Evolutionary conservation across 805 yeast species (phyloP).

Genomic region (Starmera caribaea): DNA sequence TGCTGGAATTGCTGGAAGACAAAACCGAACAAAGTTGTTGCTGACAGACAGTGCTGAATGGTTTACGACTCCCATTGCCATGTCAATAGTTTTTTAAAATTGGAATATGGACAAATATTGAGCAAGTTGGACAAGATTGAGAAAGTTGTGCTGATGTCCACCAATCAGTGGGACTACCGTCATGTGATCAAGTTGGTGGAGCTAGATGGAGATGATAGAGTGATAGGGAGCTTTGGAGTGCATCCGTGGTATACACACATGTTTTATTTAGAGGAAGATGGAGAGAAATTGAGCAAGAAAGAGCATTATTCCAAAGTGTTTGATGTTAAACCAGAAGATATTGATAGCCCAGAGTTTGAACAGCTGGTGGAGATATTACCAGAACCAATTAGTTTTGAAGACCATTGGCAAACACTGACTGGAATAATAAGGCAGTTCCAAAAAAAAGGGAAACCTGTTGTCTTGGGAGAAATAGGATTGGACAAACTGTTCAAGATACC

Average conservation of each 20-base stretch:
- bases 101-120: conserved; percentile 8
- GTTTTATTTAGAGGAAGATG: conserved; percentile 25
- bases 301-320: conserved; percentile 53
- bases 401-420: conserved; percentile 18
- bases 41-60: too few species aligned
- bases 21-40: too few species aligned
- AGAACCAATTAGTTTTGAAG: conserved; percentile 39
- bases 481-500: conserved; percentile 74
- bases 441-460: conserved; percentile 11
- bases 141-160: conserved; percentile 33
- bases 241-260: conserved; percentile 92
- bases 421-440: conserved; percentile 5
- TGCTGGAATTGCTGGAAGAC: too few species aligned
- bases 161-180: conserved; percentile 29
- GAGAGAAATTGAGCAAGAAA: conserved; percentile 20
- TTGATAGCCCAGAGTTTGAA: too few species aligned
- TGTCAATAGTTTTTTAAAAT: neutral
- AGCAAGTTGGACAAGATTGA: neutral
- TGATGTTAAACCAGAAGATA: conserved; percentile 17
- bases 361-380: conserved; percentile 44
- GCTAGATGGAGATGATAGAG: conserved; percentile 7
- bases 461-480: conserved; percentile 88
- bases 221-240: conserved; percentile 52
- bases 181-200: conserved; percentile 15
- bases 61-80: conserved; percentile 30